phyloP scores from a whole-genome alignment of 2,329 filamentous ascomycete genomes.

The Lecanicillium sp. region DNA sequence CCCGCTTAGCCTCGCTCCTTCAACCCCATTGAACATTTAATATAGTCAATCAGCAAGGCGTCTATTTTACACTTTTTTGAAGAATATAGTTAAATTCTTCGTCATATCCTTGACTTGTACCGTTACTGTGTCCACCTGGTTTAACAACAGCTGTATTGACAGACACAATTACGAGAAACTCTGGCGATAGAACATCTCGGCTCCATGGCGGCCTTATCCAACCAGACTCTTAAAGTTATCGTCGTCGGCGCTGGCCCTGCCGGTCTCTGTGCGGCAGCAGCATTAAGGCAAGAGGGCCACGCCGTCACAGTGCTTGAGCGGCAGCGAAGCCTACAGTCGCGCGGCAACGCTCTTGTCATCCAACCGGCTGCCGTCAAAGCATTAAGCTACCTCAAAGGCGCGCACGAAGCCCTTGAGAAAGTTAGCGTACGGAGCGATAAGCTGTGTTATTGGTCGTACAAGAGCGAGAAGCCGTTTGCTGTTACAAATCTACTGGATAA shows the following conservation, averaged over 20 bases:
- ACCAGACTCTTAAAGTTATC: too few relatives aligned
- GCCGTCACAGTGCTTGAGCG: conserved; percentile 6
- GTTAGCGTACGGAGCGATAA: conserved; percentile 4
- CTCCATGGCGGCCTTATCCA: too few relatives aligned
- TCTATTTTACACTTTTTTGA: too few relatives aligned
- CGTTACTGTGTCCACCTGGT: too few relatives aligned
- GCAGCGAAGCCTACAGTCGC: not conserved
- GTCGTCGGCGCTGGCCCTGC: conserved; percentile 6
- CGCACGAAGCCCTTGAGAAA: conserved; percentile 1
- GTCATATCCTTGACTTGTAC: too few relatives aligned
- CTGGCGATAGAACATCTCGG: too few relatives aligned
- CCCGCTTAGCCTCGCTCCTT: too few relatives aligned
- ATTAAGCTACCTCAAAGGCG: conserved; percentile 1
- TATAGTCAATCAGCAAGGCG: too few relatives aligned
- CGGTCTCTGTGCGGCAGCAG: conserved; percentile 5
- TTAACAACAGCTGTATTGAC: too few relatives aligned
- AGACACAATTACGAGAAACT: too few relatives aligned
- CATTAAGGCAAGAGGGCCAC: conserved; percentile 4
- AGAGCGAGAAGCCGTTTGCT: conserved; percentile 3
- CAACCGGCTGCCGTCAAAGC: conserved; percentile 6
- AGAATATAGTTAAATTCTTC: too few relatives aligned
- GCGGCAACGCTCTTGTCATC: conserved; percentile 6
- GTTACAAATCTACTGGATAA: not conserved
- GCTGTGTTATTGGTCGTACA: conserved; percentile 7
- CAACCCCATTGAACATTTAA: too few relatives aligned